A percentile compares a stretch with the other conserved stretches of the same genome.
Evolutionary conservation across 805 yeast genomes (phyloP).

Genomic region (Nakazawaea siamensis): DNA sequence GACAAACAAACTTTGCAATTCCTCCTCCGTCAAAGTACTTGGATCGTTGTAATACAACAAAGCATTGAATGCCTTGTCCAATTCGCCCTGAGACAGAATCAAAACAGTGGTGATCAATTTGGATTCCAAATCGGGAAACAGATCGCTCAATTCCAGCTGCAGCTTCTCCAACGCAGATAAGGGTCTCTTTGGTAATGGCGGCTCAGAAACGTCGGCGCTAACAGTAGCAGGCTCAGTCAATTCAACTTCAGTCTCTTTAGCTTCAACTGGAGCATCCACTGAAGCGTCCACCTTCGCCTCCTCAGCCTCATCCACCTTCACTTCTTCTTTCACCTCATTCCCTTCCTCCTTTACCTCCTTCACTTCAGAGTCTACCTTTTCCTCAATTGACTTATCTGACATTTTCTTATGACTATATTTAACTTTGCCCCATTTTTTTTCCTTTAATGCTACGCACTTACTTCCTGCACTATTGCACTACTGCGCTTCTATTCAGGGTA

Average conservation of each 20-base stretch:
- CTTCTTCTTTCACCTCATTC: neutral
- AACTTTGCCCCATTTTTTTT: too few relatives aligned
- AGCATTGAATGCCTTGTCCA: slow-evolving; percentile 88
- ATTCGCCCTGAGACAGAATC: slow-evolving; percentile 74
- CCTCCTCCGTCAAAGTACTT: slow-evolving; percentile 43
- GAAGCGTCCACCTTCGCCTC: neutral
- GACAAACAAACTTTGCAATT: slow-evolving; percentile 13
- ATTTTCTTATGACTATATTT: too few relatives aligned
- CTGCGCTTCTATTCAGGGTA: too few relatives aligned
- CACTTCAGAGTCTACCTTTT: neutral
- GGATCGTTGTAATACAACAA: slow-evolving; percentile 76
- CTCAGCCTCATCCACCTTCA: neutral
- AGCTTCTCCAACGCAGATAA: slow-evolving; percentile 48
- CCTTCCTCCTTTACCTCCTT: neutral
- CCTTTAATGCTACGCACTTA: too few relatives aligned
- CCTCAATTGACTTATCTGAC: neutral
- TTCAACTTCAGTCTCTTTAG: neutral
- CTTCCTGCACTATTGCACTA: too few relatives aligned
- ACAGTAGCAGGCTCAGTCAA: neutral
- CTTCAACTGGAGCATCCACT: neutral
- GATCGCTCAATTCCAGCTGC: slow-evolving; percentile 61
- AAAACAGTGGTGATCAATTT: slow-evolving; percentile 67
- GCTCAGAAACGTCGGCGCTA: slow-evolving; percentile 19
- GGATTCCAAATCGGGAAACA: slow-evolving; percentile 76
- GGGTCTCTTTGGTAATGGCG: slow-evolving; percentile 53